phyloP scores from a whole-genome alignment of 2,329 filamentous ascomycete species.

The Neoarthrinium moseri region DNA sequence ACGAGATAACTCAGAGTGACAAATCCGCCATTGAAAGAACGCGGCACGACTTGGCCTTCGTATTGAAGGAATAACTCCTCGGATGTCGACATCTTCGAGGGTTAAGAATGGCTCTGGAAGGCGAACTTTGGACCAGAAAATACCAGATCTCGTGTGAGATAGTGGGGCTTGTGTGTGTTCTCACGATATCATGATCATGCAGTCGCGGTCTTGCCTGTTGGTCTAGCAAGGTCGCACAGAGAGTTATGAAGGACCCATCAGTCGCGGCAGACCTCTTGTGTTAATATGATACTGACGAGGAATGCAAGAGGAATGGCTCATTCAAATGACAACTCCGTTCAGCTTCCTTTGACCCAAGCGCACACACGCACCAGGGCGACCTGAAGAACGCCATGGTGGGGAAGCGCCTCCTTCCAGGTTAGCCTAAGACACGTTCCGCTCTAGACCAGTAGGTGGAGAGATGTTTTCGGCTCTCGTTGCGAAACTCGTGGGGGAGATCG shows the following conservation, averaged over 20 bases:
- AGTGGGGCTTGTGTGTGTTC: no score
- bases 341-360: no score
- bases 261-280: not conserved
- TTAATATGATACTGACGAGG: not conserved
- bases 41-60: constrained; percentile 44
- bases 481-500: not conserved
- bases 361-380: no score
- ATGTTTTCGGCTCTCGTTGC: not conserved
- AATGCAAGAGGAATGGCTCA: no score
- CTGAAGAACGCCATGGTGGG: no score
- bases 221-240: not conserved
- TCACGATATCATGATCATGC: not conserved
- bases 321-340: no score
- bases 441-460: not conserved
- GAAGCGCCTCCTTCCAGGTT: not conserved
- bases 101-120: no score
- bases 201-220: not conserved
- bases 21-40: constrained; percentile 56
- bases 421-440: not conserved
- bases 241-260: not conserved
- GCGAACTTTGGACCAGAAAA: no score
- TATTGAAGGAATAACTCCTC: constrained; percentile 37
- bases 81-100: constrained; percentile 21
- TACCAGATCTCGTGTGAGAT: no score
- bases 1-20: constrained; percentile 73